A percentile compares a stretch with the other conserved stretches of the same genome.
These are phyloP conservation scores for Lasiodiplodia theobromae DNA, from an alignment of 2,329 filamentous ascomycete genomes.

Conservation along the genomic window DNA sequence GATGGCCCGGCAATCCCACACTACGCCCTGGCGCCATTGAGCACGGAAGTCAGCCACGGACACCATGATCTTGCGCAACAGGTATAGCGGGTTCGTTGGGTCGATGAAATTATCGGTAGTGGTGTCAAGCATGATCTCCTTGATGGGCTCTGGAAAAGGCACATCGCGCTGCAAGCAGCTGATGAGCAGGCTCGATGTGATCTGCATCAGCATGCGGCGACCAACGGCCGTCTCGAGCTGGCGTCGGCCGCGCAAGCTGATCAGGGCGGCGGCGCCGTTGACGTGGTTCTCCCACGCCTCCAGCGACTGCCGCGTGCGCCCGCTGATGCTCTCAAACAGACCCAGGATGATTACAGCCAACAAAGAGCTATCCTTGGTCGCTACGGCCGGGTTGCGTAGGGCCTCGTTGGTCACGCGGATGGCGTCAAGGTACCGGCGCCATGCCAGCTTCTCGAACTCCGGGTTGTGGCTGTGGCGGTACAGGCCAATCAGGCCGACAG, in stretches of 20 bases:
- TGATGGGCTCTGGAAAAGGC: conserved; percentile 5
- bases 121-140: conserved; percentile 20
- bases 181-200: conserved; percentile 38
- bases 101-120: neutral
- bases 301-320: conserved; percentile 39
- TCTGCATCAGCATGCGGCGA: conserved; percentile 41
- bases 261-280: conserved; percentile 41
- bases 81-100: conserved; percentile 14
- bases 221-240: conserved; percentile 37
- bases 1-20: conserved; percentile 1
- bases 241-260: conserved; percentile 41
- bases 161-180: conserved; percentile 27
- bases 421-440: conserved; percentile 41
- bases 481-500: conserved; percentile 43
- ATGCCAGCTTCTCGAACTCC: conserved; percentile 40
- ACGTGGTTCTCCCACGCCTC: conserved; percentile 43
- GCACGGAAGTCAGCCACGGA: conserved; percentile 20
- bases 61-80: conserved; percentile 20
- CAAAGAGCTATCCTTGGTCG: conserved; percentile 43
- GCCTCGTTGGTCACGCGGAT: conserved; percentile 44
- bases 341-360: conserved; percentile 42
- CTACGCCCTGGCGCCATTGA: neutral
- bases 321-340: conserved; percentile 44
- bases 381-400: conserved; percentile 37
- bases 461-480: conserved; percentile 40